Conservation (phyloP, 192 early-diverging fungal species). For the Coemansia asiatica region DNA sequence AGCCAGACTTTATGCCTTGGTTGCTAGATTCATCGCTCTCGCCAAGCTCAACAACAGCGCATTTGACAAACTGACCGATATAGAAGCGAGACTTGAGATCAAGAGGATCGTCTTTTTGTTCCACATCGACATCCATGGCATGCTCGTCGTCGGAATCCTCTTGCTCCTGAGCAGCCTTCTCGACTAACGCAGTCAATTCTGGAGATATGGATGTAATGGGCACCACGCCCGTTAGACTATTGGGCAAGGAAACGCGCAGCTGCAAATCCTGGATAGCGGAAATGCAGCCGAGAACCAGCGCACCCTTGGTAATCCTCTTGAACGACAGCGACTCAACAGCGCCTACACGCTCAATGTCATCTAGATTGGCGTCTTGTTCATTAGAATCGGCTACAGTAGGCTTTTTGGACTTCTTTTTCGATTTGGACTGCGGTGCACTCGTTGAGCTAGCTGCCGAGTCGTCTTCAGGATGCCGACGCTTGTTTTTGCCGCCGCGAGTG, state of each 20-base stretch:
- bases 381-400: not conserved
- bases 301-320: constrained; percentile 71
- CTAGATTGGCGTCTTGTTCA: not conserved
- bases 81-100: constrained; percentile 67
- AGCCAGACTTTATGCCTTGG: constrained; percentile 33
- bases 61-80: constrained; percentile 84
- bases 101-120: constrained; percentile 60
- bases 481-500: constrained; percentile 60
- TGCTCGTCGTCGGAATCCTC: constrained; percentile 59
- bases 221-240: constrained; percentile 79
- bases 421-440: constrained; percentile 26
- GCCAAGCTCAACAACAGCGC: constrained; percentile 63
- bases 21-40: constrained; percentile 40
- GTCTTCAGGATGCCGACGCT: constrained; percentile 56
- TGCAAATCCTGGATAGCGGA: constrained; percentile 80
- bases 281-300: constrained; percentile 75
- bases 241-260: constrained; percentile 77
- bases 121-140: constrained; percentile 36
- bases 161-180: constrained; percentile 63
- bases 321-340: constrained; percentile 40
- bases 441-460: not conserved
- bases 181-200: constrained; percentile 66
- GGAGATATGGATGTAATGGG: constrained; percentile 87
- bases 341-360: constrained; percentile 27
- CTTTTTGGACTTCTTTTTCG: constrained; percentile 33